A percentile compares a stretch with the other conserved stretches of the same genome.
Evolutionary conservation across 1,284 basidiomycete species (phyloP).

Genomic region (Taiwanofungus camphoratus): DNA sequence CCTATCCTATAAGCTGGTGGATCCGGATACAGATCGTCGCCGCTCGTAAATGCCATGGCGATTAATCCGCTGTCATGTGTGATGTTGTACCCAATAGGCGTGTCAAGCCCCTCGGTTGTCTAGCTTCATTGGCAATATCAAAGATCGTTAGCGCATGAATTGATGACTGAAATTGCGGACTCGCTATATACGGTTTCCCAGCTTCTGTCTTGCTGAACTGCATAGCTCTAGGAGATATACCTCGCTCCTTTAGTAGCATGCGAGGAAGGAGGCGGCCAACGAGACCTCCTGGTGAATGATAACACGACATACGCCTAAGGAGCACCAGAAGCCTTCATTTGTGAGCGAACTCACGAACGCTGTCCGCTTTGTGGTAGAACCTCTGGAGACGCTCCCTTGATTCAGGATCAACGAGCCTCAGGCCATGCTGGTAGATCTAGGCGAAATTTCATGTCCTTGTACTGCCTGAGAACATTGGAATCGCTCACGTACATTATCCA

Average conservation of each 20-base stretch:
- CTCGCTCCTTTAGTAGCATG: conserved; percentile 50
- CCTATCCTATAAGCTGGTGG: conserved; percentile 61
- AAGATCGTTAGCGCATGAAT: neutral
- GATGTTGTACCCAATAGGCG: conserved; percentile 68
- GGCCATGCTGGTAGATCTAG: conserved; percentile 54
- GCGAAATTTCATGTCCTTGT: conserved; percentile 1
- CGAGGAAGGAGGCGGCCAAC: conserved; percentile 68
- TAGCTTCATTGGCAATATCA: conserved; percentile 21
- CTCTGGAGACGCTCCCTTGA: conserved; percentile 49
- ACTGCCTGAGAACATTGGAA: neutral
- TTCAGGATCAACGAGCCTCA: conserved; percentile 49
- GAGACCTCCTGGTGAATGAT: conserved; percentile 48
- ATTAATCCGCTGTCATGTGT: conserved; percentile 73
- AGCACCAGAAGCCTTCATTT: too few relatives aligned
- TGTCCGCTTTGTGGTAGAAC: conserved; percentile 67
- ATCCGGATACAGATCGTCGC: conserved; percentile 33
- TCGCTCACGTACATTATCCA: conserved; percentile 35
- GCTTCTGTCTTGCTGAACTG: conserved; percentile 49
- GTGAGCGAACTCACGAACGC: conserved; percentile 50
- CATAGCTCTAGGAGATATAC: conserved; percentile 41
- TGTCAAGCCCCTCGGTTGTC: conserved; percentile 38
- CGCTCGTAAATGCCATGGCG: conserved; percentile 58
- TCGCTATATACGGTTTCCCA: conserved; percentile 71
- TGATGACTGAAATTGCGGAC: conserved; percentile 19
- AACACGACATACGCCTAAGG: too few relatives aligned